Evolutionary conservation across 805 yeast genomes (phyloP).

Genomic region (Spathaspora sp.): DNA sequence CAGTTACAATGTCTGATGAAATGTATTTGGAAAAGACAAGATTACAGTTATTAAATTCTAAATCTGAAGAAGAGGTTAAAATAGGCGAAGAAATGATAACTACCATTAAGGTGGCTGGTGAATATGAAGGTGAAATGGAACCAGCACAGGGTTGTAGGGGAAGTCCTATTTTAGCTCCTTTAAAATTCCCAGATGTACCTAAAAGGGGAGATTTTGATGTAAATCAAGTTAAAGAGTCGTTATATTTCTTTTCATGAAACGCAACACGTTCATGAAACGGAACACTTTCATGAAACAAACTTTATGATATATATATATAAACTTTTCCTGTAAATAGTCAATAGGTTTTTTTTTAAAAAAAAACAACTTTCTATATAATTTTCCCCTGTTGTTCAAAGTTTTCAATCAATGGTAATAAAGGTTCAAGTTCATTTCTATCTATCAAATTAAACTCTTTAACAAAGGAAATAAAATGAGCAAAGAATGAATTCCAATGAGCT

Average conservation of each 20-base stretch:
- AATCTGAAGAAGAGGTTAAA: conserved; percentile 44
- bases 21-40: conserved; percentile 66
- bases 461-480: conserved; percentile 89
- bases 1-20: conserved; percentile 68
- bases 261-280: background rate
- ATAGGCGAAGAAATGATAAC: conserved; percentile 60
- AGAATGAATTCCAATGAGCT: conserved; percentile 97
- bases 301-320: background rate
- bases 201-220: conserved; percentile 83
- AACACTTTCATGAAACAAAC: background rate
- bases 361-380: conserved; percentile 38
- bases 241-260: conserved; percentile 64
- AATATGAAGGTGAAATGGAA: conserved; percentile 17
- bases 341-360: background rate
- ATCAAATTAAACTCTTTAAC: conserved; percentile 79
- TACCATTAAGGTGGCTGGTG: conserved; percentile 57
- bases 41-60: conserved; percentile 49
- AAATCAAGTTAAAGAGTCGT: conserved; percentile 61
- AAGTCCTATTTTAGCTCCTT: conserved; percentile 57
- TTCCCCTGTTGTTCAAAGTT: conserved; percentile 84
- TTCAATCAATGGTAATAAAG: conserved; percentile 72
- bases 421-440: conserved; percentile 76
- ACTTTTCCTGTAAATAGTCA: background rate
- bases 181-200: conserved; percentile 70
- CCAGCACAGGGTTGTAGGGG: conserved; percentile 15